Evolutionary conservation across 176 grass and related monocot species (phyloP).

Genomic region (Triticum dicoccoides): DNA sequence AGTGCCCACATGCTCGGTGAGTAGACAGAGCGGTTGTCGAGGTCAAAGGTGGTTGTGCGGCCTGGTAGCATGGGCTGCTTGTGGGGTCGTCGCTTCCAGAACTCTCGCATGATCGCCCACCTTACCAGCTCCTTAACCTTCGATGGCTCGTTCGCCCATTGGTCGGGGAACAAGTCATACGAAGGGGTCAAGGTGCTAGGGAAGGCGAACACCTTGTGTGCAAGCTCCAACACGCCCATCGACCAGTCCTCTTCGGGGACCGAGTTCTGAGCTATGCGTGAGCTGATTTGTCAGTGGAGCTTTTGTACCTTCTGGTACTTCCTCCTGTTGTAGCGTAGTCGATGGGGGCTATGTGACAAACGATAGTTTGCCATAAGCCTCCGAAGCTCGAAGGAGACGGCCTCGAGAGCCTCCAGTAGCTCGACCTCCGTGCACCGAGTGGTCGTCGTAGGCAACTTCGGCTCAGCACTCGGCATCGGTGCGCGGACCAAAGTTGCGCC

Average conservation of each 20-base stretch:
- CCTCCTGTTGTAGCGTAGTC: not conserved
- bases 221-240: too few relatives aligned
- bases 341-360: not conserved
- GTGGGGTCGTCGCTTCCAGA: not conserved
- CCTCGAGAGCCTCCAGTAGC: not conserved
- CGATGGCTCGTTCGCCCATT: not conserved
- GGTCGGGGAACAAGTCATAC: too few relatives aligned
- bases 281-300: too few relatives aligned
- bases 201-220: too few relatives aligned
- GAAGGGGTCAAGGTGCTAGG: too few relatives aligned
- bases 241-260: too few relatives aligned
- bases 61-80: not conserved
- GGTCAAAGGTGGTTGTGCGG: not conserved
- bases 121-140: not conserved
- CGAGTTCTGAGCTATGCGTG: too few relatives aligned
- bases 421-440: not conserved
- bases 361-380: not conserved
- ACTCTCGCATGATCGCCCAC: not conserved
- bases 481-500: accelerated
- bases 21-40: not conserved
- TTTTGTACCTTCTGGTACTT: not conserved
- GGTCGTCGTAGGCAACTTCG: accelerated
- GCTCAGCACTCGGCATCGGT: accelerated
- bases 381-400: not conserved
- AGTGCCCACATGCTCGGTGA: not conserved